phyloP scores from a whole-genome alignment of 2,329 filamentous ascomycete species.

The Stagonosporopsis vannaccii region DNA sequence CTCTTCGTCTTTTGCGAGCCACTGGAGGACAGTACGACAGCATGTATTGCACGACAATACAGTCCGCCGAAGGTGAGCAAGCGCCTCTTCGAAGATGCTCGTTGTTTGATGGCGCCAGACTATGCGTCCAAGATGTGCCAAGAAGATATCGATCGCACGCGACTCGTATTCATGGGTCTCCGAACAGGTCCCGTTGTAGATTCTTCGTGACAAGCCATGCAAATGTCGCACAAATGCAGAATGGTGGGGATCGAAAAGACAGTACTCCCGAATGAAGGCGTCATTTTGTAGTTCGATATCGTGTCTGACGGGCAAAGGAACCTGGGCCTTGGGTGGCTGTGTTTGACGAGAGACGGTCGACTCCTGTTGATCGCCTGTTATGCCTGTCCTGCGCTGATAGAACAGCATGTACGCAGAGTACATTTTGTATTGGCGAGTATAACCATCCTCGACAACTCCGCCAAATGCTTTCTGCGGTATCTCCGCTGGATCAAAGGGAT shows the following conservation, averaged over 20 bases:
- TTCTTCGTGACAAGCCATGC: conserved; percentile 63
- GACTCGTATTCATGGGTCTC: conserved; percentile 55
- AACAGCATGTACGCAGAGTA: conserved; percentile 96
- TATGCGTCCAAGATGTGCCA: conserved; percentile 78
- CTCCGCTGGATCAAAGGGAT: conserved; percentile 73
- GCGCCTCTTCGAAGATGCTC: conserved; percentile 66
- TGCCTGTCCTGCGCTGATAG: conserved; percentile 80
- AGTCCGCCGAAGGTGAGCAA: conserved; percentile 60
- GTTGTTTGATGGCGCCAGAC: conserved; percentile 74
- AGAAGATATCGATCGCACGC: conserved; percentile 61
- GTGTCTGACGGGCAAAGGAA: conserved; percentile 56
- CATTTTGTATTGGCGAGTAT: conserved; percentile 39
- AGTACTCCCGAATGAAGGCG: conserved; percentile 75
- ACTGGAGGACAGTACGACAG: conserved; percentile 66
- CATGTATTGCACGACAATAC: conserved; percentile 62
- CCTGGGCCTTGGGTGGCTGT: conserved; percentile 57
- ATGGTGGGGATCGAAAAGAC: conserved; percentile 77
- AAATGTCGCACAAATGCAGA: conserved; percentile 70
- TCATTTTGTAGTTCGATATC: conserved; percentile 77
- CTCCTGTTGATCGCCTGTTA: conserved; percentile 53
- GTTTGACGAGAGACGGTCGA: conserved; percentile 50
- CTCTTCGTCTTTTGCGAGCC: conserved; percentile 63
- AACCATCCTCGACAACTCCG: conserved; percentile 47
- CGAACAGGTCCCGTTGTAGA: conserved; percentile 60
- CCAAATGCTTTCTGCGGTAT: conserved; percentile 79